phyloP scores from a whole-genome alignment of 441 rosid genomes.

The Erysimum cheiri region DNA sequence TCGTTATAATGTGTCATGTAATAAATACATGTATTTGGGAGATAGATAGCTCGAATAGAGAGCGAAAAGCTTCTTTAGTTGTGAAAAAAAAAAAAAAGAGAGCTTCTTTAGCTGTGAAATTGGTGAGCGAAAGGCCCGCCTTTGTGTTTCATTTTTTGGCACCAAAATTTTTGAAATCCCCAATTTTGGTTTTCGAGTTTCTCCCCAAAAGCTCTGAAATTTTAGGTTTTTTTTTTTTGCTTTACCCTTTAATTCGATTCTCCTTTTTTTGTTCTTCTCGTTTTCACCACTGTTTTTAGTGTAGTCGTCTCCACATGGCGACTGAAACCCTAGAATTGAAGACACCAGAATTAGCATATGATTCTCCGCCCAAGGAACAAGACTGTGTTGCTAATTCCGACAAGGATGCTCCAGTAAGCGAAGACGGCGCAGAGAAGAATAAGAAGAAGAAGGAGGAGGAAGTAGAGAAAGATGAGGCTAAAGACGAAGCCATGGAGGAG shows the following conservation, averaged over 20 bases:
- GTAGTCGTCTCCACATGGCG: constrained; percentile 53
- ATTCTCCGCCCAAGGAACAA: constrained; percentile 40
- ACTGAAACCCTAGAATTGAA: constrained; percentile 68
- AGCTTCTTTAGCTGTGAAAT: too few species aligned
- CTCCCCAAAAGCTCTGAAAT: constrained; percentile 29
- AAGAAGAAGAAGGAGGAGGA: neutral
- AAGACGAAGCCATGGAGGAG: constrained; percentile 11
- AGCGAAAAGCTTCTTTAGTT: too few species aligned
- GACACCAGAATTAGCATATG: constrained; percentile 46
- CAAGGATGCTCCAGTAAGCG: constrained; percentile 8
- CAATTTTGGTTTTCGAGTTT: neutral
- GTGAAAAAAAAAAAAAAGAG: too few species aligned
- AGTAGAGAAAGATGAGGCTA: constrained; percentile 25
- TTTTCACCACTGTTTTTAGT: neutral
- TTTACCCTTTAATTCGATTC: constrained; percentile 12
- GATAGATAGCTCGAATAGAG: too few species aligned
- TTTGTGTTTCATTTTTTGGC: constrained; percentile 12
- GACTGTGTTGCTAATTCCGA: constrained; percentile 26
- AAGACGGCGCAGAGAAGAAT: constrained; percentile 13
- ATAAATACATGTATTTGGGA: too few species aligned
- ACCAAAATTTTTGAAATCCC: constrained; percentile 29
- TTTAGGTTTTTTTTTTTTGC: constrained; percentile 4
- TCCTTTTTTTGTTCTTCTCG: neutral
- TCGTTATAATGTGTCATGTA: too few species aligned
- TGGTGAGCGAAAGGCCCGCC: constrained; percentile 18